A percentile compares a stretch with the other conserved stretches of the same genome.
Evolutionary conservation across 768 basidiomycete species (phyloP).

Genomic region (Russula olivacea): DNA sequence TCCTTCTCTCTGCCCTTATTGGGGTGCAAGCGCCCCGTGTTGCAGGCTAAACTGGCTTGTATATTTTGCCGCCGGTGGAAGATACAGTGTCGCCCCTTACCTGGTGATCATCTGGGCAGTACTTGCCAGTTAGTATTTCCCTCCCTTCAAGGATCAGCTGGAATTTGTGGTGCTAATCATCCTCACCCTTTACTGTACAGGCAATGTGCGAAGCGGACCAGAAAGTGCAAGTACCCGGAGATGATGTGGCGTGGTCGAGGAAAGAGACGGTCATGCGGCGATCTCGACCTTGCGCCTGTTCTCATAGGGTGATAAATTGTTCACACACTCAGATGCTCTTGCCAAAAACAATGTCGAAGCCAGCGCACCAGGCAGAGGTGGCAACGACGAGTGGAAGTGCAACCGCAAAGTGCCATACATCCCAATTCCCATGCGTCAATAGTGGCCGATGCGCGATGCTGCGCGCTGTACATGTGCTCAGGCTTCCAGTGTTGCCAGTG

Average conservation of each 20-base stretch:
- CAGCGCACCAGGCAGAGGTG: no score
- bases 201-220: slow-evolving; percentile 19
- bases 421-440: no score
- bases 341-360: no score
- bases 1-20: slow-evolving; percentile 15
- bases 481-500: no score
- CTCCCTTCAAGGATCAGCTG: background rate
- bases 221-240: slow-evolving; percentile 19
- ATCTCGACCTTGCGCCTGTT: no score
- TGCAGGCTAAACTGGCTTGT: slow-evolving; percentile 20
- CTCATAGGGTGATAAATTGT: no score
- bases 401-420: no score
- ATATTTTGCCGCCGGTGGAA: slow-evolving; percentile 23
- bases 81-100: slow-evolving; percentile 19
- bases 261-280: slow-evolving; percentile 4
- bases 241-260: slow-evolving; percentile 22
- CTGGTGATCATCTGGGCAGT: slow-evolving; percentile 3
- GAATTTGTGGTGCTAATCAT: background rate
- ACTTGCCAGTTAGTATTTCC: slow-evolving; percentile 17
- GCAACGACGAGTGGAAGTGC: no score
- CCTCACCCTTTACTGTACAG: background rate
- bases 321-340: no score
- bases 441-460: no score
- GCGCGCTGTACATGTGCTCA: no score
- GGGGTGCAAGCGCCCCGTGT: slow-evolving; percentile 21